phyloP scores from a whole-genome alignment of 1,139 yeast species.

The Pneumocystis jirovecii region DNA sequence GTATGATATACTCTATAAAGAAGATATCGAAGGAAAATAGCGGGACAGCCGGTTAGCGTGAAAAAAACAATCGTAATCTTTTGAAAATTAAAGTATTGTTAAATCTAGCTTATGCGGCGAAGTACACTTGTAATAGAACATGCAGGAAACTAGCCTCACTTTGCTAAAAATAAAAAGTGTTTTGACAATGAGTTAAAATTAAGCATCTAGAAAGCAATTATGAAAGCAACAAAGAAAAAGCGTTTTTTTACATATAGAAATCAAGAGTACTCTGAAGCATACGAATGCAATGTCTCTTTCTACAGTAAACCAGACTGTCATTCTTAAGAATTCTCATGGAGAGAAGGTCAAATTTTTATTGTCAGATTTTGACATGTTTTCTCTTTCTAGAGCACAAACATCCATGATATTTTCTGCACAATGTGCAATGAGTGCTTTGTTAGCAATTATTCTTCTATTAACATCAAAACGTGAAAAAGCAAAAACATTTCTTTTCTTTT shows the following conservation, averaged over 20 bases:
- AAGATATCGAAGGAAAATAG: background rate
- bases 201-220: background rate
- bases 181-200: background rate
- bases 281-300: background rate
- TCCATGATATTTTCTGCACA: slow-evolving; percentile 13
- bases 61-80: background rate
- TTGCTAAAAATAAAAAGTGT: background rate
- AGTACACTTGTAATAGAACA: background rate
- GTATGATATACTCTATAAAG: background rate
- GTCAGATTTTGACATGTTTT: background rate
- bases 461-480: slow-evolving; percentile 24
- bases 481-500: slow-evolving; percentile 53
- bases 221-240: background rate
- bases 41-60: background rate
- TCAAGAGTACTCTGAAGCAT: background rate
- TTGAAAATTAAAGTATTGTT: background rate
- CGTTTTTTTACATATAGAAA: background rate
- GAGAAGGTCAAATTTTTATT: background rate
- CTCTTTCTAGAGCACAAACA: background rate
- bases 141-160: background rate
- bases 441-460: slow-evolving; percentile 13
- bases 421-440: slow-evolving; percentile 15
- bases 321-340: background rate
- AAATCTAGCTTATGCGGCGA: background rate
- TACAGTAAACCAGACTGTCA: background rate